Conservation (phyloP, 139 green algal species). For the Chlamydomonas schloesseri region DNA sequence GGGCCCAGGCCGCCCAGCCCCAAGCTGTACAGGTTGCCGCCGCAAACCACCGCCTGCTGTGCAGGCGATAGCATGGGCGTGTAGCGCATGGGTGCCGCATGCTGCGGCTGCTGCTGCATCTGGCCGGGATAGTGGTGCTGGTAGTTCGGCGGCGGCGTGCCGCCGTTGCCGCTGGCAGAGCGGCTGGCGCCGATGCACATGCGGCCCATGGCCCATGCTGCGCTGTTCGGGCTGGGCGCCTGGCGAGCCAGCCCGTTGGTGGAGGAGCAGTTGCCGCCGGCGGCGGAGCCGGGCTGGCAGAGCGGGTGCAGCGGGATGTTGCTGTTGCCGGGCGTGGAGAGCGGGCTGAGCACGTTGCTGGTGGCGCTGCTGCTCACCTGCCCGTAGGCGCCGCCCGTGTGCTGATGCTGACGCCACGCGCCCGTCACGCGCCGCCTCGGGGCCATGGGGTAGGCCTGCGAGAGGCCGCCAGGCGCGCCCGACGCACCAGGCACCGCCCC, state of each 20-base stretch:
- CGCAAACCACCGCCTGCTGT: background rate
- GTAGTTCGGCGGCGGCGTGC: background rate
- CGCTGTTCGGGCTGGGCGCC: no score
- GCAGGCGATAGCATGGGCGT: constrained; percentile 15
- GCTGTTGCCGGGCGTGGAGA: constrained; percentile 17
- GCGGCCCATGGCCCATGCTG: no score
- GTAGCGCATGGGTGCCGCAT: constrained; percentile 34
- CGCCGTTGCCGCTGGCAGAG: background rate
- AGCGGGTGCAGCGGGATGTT: background rate
- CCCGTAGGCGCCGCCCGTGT: no score
- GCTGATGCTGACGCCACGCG: background rate
- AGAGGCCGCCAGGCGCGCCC: no score
- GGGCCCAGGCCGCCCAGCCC: no score
- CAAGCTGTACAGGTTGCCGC: background rate
- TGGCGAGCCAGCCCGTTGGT: background rate
- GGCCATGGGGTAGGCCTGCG: no score
- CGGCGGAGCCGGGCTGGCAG: background rate
- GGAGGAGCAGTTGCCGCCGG: background rate
- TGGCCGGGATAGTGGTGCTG: no score
- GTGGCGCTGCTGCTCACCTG: no score
- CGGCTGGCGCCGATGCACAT: background rate
- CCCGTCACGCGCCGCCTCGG: background rate
- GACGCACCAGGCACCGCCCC: no score
- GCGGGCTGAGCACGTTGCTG: background rate
- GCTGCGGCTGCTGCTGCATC: no score